These are phyloP conservation scores for Penicillium sp. DNA, from an alignment of 2,329 filamentous ascomycete species.

Conservation along the genomic window DNA sequence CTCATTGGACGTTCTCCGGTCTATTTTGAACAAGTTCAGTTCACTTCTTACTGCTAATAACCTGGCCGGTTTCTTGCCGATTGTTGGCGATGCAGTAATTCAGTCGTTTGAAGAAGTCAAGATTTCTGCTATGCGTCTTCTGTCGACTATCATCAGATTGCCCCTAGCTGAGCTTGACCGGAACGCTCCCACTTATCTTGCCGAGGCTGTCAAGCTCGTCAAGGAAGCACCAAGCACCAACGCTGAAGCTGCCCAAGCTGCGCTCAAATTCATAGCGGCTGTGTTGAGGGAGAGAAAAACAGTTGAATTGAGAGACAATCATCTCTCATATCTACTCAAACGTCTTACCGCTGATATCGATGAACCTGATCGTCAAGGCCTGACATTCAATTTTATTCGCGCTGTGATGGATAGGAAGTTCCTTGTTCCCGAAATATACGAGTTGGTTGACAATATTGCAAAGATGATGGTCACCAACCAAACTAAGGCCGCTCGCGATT, in stretches of 20 bases:
- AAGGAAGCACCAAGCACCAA: constrained; percentile 73
- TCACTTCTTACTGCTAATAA: constrained; percentile 74
- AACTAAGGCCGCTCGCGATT: constrained; percentile 78
- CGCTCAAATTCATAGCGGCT: constrained; percentile 80
- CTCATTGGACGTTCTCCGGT: constrained; percentile 78
- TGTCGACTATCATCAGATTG: constrained; percentile 80
- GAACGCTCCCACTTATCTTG: constrained; percentile 71
- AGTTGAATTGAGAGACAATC: constrained; percentile 72
- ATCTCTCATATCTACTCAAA: constrained; percentile 76
- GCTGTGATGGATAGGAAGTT: constrained; percentile 81
- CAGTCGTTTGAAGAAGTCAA: constrained; percentile 89
- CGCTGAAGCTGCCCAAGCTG: constrained; percentile 79
- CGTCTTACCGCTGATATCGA: constrained; percentile 85
- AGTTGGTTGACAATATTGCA: constrained; percentile 82
- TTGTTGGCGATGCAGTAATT: constrained; percentile 82
- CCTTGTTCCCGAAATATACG: constrained; percentile 83
- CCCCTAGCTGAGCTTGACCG: constrained; percentile 68
- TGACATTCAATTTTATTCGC: constrained; percentile 91
- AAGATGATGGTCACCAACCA: constrained; percentile 96
- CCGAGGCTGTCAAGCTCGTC: constrained; percentile 78
- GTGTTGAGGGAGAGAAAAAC: constrained; percentile 77
- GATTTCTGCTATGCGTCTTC: constrained; percentile 77
- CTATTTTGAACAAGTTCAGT: constrained; percentile 81
- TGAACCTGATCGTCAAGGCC: constrained; percentile 84
- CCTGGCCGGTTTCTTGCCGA: constrained; percentile 77